Base-by-base conservation (phyloP, 495 filamentous ascomycete genomes). In the Penicillium arizonense region DNA sequence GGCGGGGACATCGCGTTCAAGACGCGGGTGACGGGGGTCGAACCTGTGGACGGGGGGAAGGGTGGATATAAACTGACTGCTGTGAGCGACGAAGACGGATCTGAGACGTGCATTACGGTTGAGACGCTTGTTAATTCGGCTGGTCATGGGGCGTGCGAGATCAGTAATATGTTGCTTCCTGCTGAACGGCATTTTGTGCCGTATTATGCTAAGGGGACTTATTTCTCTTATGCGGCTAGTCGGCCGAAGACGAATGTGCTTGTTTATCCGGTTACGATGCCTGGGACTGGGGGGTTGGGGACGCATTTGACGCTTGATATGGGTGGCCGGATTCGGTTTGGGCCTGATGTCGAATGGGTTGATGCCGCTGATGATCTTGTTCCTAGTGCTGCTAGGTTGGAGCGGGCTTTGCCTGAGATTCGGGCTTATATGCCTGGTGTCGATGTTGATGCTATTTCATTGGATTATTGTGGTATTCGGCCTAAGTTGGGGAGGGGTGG, bases 341-440 rank as follows among this genome's bases (percentile, higher is more conserved):
- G 94, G 0, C 94, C 94, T 0, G 94, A 98, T 61, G 89, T 97
- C 11, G 91, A 97, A 67, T 97, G 95, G 94, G 84, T 95, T 1
- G 76, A 82, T 37, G 79, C 82, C 34, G 79, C 87, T 0, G 69
- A 58, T 23, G 83, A 87, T 56, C 70, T 83, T 34, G 70, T 68
- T 28, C 77, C 80, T 8, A 78, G 70, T n/a, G 68, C 73, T 36
- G 71, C 73, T n/a, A 73, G 88, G 3, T 70, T 96, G 45, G 55
- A 67, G n/a, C 74, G 81, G 46, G 91, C 93, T 0, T 60, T 93
- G 0, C 71, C 74, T 13, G 89, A 87, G 67, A 96, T 98, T 44
- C 71, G 79, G 60, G 76, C 79, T 8, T 98, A 96, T 65, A 71
- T 97, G 26, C 94, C 94, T 0, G 73, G 68, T 10, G 72, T 97